Evolutionary conservation across 345 rosid species (phyloP).

Genomic region (Bruguiera parviflora): DNA sequence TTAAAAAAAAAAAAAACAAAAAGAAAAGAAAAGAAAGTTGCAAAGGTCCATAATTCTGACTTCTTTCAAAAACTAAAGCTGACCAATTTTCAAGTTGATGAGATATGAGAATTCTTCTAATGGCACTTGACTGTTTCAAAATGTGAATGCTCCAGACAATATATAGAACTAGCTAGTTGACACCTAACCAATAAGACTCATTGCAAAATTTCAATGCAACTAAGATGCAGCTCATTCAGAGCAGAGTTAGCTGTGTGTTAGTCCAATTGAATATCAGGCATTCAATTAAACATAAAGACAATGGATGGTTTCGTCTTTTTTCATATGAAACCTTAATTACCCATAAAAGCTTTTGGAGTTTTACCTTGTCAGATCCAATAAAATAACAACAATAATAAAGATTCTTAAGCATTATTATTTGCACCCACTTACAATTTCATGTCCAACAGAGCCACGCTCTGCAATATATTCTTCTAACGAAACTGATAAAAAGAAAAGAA

Average conservation of each 20-base stretch:
- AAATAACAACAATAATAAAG: not conserved
- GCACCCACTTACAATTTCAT: conserved; percentile 38
- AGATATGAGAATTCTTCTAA: too few relatives aligned
- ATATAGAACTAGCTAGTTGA: too few relatives aligned
- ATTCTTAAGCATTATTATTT: not conserved
- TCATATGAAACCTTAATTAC: too few relatives aligned
- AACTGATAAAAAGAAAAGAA: conserved; percentile 30
- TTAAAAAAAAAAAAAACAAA: conserved; percentile 9
- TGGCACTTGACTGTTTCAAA: too few relatives aligned
- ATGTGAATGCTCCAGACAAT: too few relatives aligned
- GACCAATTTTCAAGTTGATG: not conserved
- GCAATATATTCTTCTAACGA: conserved; percentile 16
- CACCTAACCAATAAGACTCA: too few relatives aligned
- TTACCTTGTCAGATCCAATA: not conserved
- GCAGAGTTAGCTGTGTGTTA: too few relatives aligned
- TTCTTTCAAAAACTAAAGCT: not conserved
- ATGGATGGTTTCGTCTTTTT: too few relatives aligned
- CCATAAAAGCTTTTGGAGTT: not conserved
- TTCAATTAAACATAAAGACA: too few relatives aligned
- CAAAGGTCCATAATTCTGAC: not conserved
- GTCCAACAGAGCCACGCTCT: conserved; percentile 26
- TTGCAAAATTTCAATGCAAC: too few relatives aligned
- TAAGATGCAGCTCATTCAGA: too few relatives aligned
- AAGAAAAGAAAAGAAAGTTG: conserved; percentile 3
- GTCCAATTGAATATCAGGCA: too few relatives aligned